Conservation (phyloP, 2,329 filamentous ascomycete species). For the Fusarium multiceps region DNA sequence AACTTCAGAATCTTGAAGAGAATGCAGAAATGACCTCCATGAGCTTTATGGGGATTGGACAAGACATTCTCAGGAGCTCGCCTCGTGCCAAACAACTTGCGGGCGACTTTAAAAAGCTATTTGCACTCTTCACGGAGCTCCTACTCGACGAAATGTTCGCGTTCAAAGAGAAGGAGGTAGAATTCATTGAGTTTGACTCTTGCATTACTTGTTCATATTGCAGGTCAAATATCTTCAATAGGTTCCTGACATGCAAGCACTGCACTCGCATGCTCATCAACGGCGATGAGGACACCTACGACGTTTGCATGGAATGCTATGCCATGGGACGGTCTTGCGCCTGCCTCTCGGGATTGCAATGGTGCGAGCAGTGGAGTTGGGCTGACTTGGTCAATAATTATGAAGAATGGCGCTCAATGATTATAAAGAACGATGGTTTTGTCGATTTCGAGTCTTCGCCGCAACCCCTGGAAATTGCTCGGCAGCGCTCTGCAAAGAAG, state of each 20-base stretch:
- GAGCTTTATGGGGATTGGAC: slow-evolving; percentile 60
- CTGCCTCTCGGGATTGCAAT: slow-evolving; percentile 85
- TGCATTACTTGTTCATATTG: slow-evolving; percentile 97
- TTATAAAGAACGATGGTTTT: slow-evolving; percentile 78
- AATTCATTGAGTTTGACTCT: slow-evolving; percentile 85
- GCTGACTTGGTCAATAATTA: slow-evolving; percentile 79
- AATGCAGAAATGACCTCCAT: slow-evolving; percentile 58
- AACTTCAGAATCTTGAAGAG: slow-evolving; percentile 66
- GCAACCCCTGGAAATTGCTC: slow-evolving; percentile 75
- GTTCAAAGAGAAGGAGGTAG: slow-evolving; percentile 75
- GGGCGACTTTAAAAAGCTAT: slow-evolving; percentile 84
- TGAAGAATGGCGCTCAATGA: slow-evolving; percentile 82
- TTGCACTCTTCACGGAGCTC: slow-evolving; percentile 80
- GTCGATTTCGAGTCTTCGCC: slow-evolving; percentile 74
- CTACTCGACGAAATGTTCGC: slow-evolving; percentile 89
- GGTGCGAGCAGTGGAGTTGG: slow-evolving; percentile 96
- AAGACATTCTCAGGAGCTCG: slow-evolving; percentile 56
- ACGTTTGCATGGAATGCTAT: slow-evolving; percentile 98
- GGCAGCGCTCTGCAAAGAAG: slow-evolving; percentile 75
- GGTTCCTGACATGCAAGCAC: slow-evolving; percentile 90
- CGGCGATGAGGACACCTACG: slow-evolving; percentile 85
- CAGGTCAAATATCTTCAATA: slow-evolving; percentile 95
- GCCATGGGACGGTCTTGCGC: slow-evolving; percentile 95
- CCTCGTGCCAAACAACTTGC: slow-evolving; percentile 74
- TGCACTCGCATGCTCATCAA: slow-evolving; percentile 76